Percentiles rank a stretch among this genome's conserved stretches.
phyloP scores from a whole-genome alignment of 23 red algal species.

The Gracilaria vermiculophylla region DNA sequence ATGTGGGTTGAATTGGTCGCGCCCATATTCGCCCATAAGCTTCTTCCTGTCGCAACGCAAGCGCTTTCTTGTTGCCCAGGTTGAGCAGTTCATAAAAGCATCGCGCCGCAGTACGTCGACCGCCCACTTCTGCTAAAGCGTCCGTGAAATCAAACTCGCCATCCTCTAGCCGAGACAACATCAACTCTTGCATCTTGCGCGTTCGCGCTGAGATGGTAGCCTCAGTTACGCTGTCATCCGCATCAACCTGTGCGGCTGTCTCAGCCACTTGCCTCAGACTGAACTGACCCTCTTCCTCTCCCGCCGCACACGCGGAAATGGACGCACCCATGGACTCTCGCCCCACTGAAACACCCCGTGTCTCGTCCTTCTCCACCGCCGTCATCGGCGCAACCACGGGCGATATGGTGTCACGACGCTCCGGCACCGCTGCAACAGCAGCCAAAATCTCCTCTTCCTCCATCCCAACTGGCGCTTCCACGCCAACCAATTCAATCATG shows the following conservation, averaged over 20 bases:
- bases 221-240: constrained; percentile 18
- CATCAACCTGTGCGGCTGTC: constrained; percentile 1
- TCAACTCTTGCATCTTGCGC: constrained; percentile 54
- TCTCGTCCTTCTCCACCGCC: not conserved
- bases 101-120: constrained; percentile 28
- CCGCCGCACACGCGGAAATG: not conserved
- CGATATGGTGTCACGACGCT: constrained; percentile 3
- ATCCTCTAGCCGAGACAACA: not conserved
- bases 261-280: constrained; percentile 7
- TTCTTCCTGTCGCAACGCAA: constrained; percentile 37
- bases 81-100: constrained; percentile 61
- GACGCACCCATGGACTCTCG: not conserved
- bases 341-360: not conserved
- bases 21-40: constrained; percentile 41
- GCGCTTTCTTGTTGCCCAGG: constrained; percentile 48
- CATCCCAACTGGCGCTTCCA: not conserved
- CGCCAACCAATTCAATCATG: not conserved
- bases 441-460: not conserved
- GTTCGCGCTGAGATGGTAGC: constrained; percentile 27
- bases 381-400: not conserved
- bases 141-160: constrained; percentile 18
- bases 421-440: not conserved
- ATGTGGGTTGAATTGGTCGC: constrained; percentile 27
- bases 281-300: not conserved
- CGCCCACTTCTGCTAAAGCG: not conserved